Evolutionary conservation across 345 rosid species (phyloP).

Genomic region (Pistacia atlantica): DNA sequence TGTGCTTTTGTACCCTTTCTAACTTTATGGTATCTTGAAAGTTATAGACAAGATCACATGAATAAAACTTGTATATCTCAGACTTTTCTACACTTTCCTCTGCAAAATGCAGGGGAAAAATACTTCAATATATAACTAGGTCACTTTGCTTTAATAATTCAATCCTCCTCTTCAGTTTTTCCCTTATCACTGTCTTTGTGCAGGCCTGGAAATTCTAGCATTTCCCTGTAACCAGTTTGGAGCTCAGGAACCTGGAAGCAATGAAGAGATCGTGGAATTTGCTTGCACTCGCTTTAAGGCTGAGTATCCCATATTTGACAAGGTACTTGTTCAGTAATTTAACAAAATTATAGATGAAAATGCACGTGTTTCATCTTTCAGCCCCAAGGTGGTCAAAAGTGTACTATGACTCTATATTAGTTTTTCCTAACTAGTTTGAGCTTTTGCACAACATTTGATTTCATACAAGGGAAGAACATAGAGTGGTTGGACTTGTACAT

Average conservation of each 20-base stretch:
- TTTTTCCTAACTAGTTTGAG: neutral
- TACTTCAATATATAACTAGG: neutral
- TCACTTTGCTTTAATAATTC: neutral
- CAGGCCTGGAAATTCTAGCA: conserved; percentile 88
- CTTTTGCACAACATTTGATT: no score
- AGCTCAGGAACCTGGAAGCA: conserved; percentile 83
- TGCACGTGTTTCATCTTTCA: neutral
- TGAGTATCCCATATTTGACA: conserved; percentile 90
- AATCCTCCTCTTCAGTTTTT: no score
- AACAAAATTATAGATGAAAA: neutral
- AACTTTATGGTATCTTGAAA: neutral
- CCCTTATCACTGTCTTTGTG: neutral
- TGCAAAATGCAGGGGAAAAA: neutral
- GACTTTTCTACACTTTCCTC: neutral
- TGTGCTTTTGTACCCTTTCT: conserved; percentile 19
- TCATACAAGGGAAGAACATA: no score
- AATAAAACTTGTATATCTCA: neutral
- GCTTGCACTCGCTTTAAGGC: conserved; percentile 94
- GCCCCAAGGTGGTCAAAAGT: neutral
- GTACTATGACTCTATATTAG: neutral
- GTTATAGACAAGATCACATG: neutral
- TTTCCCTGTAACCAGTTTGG: conserved; percentile 96
- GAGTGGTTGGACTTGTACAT: no score
- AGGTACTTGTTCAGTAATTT: conserved; percentile 41
- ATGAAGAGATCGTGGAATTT: conserved; percentile 68